A percentile compares a stretch with the other conserved stretches of the same genome.
phyloP scores from a whole-genome alignment of 805 yeast genomes.

The Ogataea wickerhamii region DNA sequence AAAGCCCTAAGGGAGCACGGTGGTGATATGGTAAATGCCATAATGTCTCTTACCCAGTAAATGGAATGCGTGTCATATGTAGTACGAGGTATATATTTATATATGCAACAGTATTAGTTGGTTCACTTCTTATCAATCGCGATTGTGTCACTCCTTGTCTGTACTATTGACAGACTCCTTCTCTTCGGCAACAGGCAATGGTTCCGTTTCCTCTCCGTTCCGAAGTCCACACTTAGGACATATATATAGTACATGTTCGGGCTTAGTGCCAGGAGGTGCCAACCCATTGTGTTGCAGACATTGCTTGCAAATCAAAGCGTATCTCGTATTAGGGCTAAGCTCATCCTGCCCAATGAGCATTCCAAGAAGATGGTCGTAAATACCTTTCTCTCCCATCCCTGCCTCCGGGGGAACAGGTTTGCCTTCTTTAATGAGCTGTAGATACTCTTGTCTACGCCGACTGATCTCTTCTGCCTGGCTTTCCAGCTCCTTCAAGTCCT shows the following conservation, averaged over 20 bases:
- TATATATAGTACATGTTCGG: slow-evolving; percentile 47
- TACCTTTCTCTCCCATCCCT: slow-evolving; percentile 11
- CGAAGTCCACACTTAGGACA: slow-evolving; percentile 63
- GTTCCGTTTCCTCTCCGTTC: slow-evolving; percentile 27
- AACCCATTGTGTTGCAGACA: slow-evolving; percentile 75
- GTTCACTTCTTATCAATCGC: too few relatives aligned
- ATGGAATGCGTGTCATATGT: not conserved
- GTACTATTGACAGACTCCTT: too few relatives aligned
- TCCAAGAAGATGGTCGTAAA: slow-evolving; percentile 37
- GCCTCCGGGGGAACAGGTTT: slow-evolving; percentile 13
- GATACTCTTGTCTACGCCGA: slow-evolving; percentile 36
- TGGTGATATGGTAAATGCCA: slow-evolving; percentile 94
- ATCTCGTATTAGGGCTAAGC: slow-evolving; percentile 52
- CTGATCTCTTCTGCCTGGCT: slow-evolving; percentile 41
- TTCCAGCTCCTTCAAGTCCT: slow-evolving; percentile 39
- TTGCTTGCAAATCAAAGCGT: slow-evolving; percentile 66
- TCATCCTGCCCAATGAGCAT: slow-evolving; percentile 62
- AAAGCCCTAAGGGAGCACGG: slow-evolving; percentile 85
- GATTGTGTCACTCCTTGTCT: too few relatives aligned
- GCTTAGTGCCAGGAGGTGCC: slow-evolving; percentile 65
- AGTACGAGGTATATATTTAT: not conserved
- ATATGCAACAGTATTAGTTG: not conserved
- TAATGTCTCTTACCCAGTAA: slow-evolving; percentile 62
- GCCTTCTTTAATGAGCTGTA: slow-evolving; percentile 33
- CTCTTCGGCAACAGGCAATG: too few relatives aligned